Conservation (phyloP, 768 basidiomycete genomes). For the Mycena capillaripes region DNA sequence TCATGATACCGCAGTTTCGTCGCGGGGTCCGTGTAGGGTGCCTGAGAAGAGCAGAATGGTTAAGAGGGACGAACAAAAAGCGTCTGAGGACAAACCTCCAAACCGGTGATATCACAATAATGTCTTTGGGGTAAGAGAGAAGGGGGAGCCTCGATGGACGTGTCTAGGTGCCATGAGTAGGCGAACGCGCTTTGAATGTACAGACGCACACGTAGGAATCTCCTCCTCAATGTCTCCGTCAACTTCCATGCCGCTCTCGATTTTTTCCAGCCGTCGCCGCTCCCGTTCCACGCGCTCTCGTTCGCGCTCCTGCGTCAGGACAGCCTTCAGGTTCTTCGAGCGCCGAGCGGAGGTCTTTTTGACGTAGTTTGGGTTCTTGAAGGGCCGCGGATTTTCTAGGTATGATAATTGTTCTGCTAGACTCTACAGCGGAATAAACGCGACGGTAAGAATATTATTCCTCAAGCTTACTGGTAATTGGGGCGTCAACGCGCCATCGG, state of each 20-base stretch:
- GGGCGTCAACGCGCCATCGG: conserved; percentile 61
- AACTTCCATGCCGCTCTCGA: conserved; percentile 70
- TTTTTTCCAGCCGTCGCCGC: conserved; percentile 62
- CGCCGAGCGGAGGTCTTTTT: conserved; percentile 79
- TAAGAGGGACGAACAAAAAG: not conserved
- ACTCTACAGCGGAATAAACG: conserved; percentile 56
- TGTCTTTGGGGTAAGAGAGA: conserved; percentile 82
- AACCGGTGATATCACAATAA: conserved; percentile 90
- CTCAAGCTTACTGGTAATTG: conserved; percentile 53
- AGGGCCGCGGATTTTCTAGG: conserved; percentile 76
- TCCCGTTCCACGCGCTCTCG: conserved; percentile 80
- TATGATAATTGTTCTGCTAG: conserved; percentile 84
- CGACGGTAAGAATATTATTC: not conserved
- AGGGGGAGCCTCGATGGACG: conserved; percentile 88
- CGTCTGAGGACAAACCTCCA: conserved; percentile 65
- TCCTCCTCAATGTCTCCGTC: conserved; percentile 70
- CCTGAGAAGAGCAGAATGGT: conserved; percentile 54
- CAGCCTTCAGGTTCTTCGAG: conserved; percentile 84
- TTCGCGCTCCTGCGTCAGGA: conserved; percentile 85
- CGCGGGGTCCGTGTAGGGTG: conserved; percentile 86
- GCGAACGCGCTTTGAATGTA: not conserved
- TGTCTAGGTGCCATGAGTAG: conserved; percentile 58
- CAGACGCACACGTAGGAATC: conserved; percentile 74
- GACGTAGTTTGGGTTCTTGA: conserved; percentile 80
- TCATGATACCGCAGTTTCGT: conserved; percentile 87